Percentiles rank a stretch among this genome's conserved stretches.
Conservation (phyloP, 441 rosid genomes). For the Manihot esculenta region DNA sequence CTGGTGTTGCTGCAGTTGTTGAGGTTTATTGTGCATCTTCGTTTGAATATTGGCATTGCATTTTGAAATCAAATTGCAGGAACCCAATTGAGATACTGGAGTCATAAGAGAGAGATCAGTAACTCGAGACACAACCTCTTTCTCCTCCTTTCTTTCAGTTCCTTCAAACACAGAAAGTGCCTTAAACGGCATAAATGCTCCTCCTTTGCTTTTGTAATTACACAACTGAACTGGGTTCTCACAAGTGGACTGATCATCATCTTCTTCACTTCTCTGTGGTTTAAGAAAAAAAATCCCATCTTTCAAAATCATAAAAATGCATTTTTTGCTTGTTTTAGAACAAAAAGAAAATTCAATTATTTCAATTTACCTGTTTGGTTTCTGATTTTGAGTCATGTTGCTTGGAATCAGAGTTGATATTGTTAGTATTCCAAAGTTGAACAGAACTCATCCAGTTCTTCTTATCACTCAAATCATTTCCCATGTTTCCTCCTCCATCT, state of each 20-base stretch:
- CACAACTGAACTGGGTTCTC: conserved; percentile 45
- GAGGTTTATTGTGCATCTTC: conserved; percentile 37
- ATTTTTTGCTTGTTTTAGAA: background rate
- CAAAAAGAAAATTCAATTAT: background rate
- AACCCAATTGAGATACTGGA: conserved; percentile 38
- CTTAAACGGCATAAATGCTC: conserved; percentile 50
- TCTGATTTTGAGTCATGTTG: conserved; percentile 29
- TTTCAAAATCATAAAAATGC: conserved; percentile 3
- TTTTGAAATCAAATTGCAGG: conserved; percentile 21
- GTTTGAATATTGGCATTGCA: conserved; percentile 19
- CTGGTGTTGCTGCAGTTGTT: conserved; percentile 31
- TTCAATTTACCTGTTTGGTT: conserved; percentile 29
- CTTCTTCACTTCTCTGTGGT: conserved; percentile 40
- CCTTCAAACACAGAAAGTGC: conserved; percentile 23
- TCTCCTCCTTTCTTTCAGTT: conserved; percentile 35
- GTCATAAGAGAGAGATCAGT: conserved; percentile 49
- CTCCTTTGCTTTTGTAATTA: conserved; percentile 34
- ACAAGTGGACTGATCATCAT: conserved; percentile 41
- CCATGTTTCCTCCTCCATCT: conserved; percentile 26
- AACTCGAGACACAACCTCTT: conserved; percentile 47
- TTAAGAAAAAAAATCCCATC: conserved; percentile 4
- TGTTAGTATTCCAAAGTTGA: conserved; percentile 67
- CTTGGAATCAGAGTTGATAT: conserved; percentile 22
- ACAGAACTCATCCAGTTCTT: conserved; percentile 69
- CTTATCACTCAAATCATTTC: conserved; percentile 45